Conservation (phyloP, 2,329 filamentous ascomycete genomes). For the Grosmannia huntii region DNA sequence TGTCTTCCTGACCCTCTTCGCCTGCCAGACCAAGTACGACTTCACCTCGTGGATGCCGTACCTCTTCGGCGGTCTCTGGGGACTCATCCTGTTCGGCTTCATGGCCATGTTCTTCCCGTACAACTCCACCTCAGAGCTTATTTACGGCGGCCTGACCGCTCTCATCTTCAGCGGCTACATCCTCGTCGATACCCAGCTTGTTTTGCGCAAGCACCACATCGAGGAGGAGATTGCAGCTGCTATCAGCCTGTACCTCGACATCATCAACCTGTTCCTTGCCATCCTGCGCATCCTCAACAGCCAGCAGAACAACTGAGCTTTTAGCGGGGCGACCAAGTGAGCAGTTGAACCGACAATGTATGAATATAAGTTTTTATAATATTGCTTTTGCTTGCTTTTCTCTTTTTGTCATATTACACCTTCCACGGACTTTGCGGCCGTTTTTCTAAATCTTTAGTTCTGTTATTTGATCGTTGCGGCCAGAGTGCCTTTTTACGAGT, state of each 20-base stretch:
- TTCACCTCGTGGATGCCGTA: constrained; percentile 97
- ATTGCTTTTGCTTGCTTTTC: not conserved
- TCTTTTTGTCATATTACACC: not conserved
- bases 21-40: constrained; percentile 96
- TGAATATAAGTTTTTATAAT: not conserved
- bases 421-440: not conserved
- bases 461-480: not conserved
- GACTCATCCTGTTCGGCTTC: constrained; percentile 82
- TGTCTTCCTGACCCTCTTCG: constrained; percentile 70
- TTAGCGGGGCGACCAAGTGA: no score
- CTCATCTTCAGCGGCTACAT: constrained; percentile 92
- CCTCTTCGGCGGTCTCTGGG: constrained; percentile 82
- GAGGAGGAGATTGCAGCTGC: constrained; percentile 96
- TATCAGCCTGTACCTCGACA: constrained; percentile 89
- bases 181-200: constrained; percentile 87
- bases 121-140: constrained; percentile 68
- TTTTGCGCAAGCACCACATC: constrained; percentile 91
- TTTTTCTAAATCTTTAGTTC: not conserved
- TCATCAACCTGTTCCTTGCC: constrained; percentile 93
- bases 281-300: constrained; percentile 95
- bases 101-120: constrained; percentile 82
- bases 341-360: not conserved
- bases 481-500: not conserved
- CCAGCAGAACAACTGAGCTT: constrained; percentile 72
- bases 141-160: constrained; percentile 71